Conservation (phyloP, 371 early-diverging fungal species). For the Nematocida sp. region DNA sequence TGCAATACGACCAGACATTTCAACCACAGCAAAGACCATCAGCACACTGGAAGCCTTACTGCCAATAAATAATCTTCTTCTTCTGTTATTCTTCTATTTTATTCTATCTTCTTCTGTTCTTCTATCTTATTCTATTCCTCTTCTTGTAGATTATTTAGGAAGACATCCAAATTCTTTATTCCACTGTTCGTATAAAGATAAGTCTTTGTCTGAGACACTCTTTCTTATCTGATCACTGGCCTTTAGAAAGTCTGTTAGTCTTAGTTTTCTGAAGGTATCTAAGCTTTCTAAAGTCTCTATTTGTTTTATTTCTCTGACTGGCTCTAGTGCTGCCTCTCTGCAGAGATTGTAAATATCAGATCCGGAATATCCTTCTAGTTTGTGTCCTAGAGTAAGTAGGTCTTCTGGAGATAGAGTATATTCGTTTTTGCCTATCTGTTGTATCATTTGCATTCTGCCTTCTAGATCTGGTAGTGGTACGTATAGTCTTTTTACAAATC, state of each 20-base stretch:
- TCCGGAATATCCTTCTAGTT: constrained; percentile 79
- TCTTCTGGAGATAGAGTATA: constrained; percentile 67
- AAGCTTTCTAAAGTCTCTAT: constrained; percentile 68
- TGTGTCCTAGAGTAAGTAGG: constrained; percentile 65
- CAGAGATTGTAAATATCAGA: constrained; percentile 93
- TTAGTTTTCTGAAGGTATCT: constrained; percentile 70
- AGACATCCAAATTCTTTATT: constrained; percentile 61
- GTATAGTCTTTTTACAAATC: constrained; percentile 71
- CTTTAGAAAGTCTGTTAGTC: constrained; percentile 69
- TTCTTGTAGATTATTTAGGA: background rate
- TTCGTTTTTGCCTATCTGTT: constrained; percentile 66
- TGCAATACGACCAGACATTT: constrained; percentile 24
- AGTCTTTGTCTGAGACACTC: constrained; percentile 72
- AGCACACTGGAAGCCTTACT: constrained; percentile 44
- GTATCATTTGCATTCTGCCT: constrained; percentile 70
- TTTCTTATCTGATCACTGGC: constrained; percentile 75
- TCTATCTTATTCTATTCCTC: background rate
- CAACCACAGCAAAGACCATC: background rate
- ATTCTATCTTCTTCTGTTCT: background rate
- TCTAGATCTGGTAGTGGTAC: constrained; percentile 75
- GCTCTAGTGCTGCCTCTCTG: constrained; percentile 78
- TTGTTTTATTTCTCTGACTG: constrained; percentile 67
- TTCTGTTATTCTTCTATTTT: background rate
- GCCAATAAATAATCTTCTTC: background rate
- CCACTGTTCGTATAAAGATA: constrained; percentile 73